Conservation (phyloP, 1,284 basidiomycete genomes). For the Pisolithus thermaeus region DNA sequence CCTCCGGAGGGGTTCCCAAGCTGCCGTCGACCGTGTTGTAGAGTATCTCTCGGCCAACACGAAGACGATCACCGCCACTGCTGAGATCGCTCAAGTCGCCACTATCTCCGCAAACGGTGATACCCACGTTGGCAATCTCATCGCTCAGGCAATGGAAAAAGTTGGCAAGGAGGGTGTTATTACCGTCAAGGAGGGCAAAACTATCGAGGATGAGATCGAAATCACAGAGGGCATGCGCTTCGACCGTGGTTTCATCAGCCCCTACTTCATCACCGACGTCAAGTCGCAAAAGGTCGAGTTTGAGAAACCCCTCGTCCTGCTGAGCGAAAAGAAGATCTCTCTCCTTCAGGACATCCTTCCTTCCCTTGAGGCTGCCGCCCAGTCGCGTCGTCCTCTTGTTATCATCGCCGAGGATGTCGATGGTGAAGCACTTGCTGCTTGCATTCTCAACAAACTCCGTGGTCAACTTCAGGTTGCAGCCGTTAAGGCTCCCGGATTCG, state of each 20-base stretch:
- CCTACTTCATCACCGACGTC: conserved; percentile 99
- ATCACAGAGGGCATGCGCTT: conserved; percentile 99
- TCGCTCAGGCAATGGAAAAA: conserved; percentile 99
- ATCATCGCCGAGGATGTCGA: conserved; percentile 98
- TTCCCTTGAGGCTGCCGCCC: conserved; percentile 87
- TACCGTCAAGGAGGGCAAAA: conserved; percentile 97
- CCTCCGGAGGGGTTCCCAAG: conserved; percentile 92
- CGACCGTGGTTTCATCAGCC: conserved; percentile 97
- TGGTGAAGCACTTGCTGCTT: conserved; percentile 95
- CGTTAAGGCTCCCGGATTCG: conserved; percentile 97
- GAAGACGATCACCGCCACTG: conserved; percentile 92
- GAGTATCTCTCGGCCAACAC: conserved; percentile 88
- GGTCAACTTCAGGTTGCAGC: conserved; percentile 92
- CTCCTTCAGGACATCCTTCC: conserved; percentile 94
- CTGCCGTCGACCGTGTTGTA: conserved; percentile 94
- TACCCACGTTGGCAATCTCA: conserved; percentile 88
- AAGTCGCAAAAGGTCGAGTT: conserved; percentile 96
- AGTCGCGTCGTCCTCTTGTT: conserved; percentile 86
- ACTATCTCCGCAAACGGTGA: conserved; percentile 99
- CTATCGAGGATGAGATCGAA: conserved; percentile 98
- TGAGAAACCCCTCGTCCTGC: conserved; percentile 91
- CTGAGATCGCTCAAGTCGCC: conserved; percentile 97
- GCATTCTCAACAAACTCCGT: conserved; percentile 98
- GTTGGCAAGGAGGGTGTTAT: conserved; percentile 99
- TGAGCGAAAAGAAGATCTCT: conserved; percentile 98